Conservation (phyloP, 305 asterid genomes). For the Fraxinus albicans region DNA sequence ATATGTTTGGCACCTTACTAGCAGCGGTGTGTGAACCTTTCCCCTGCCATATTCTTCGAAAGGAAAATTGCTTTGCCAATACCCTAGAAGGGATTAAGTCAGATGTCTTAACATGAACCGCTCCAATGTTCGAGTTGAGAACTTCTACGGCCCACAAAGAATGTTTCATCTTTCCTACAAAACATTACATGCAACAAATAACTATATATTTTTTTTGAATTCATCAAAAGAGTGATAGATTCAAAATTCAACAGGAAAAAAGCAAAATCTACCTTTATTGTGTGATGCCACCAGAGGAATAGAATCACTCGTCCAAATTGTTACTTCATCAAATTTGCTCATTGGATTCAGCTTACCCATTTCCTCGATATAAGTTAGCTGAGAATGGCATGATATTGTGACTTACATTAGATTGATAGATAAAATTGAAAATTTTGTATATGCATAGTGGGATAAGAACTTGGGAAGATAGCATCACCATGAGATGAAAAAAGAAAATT, state of each 20-base stretch:
- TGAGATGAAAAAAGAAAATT: slow-evolving; percentile 9
- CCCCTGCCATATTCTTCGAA: slow-evolving; percentile 97
- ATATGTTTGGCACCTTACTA: slow-evolving; percentile 67
- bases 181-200: slow-evolving; percentile 9
- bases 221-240: slow-evolving; percentile 4
- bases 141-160: slow-evolving; percentile 87
- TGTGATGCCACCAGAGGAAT: slow-evolving; percentile 82
- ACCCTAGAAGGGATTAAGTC: slow-evolving; percentile 46
- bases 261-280: slow-evolving; percentile 63
- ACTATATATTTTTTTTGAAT: slow-evolving; percentile 11
- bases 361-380: slow-evolving; percentile 80
- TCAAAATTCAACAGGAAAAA: slow-evolving; percentile 21
- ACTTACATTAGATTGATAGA: not conserved
- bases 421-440: not conserved
- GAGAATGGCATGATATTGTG: slow-evolving; percentile 21
- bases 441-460: slow-evolving; percentile 2
- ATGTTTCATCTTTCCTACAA: slow-evolving; percentile 85
- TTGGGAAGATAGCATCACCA: slow-evolving; percentile 5
- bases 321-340: slow-evolving; percentile 85
- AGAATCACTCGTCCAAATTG: slow-evolving; percentile 84
- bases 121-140: slow-evolving; percentile 47
- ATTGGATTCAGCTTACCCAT: slow-evolving; percentile 71
- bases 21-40: slow-evolving; percentile 84
- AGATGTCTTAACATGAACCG: slow-evolving; percentile 39
- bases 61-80: slow-evolving; percentile 50